These are phyloP conservation scores for Xylariaceae sp. DNA, from an alignment of 2,329 filamentous ascomycete genomes.

Conservation along the genomic window DNA sequence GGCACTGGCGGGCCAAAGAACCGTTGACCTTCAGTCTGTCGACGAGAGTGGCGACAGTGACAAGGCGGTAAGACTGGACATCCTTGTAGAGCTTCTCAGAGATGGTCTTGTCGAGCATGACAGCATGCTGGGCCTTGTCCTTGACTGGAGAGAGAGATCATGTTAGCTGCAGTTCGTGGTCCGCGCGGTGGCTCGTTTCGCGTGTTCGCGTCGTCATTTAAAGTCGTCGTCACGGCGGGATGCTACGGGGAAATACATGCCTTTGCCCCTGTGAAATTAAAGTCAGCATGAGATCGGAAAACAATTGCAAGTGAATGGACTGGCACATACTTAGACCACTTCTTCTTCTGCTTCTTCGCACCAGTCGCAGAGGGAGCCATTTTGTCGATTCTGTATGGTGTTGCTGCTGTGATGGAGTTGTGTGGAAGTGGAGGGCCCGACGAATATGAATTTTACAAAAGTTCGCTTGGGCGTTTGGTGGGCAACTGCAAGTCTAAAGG, in stretches of 20 bases:
- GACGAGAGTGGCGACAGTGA: slow-evolving; percentile 97
- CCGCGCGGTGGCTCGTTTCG: slow-evolving; percentile 5
- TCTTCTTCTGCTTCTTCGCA: slow-evolving; percentile 79
- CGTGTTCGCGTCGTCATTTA: slow-evolving; percentile 4
- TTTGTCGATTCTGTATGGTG: slow-evolving; percentile 34
- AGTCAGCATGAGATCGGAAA: slow-evolving; percentile 21
- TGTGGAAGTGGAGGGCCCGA: slow-evolving; percentile 27
- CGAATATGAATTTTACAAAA: slow-evolving; percentile 29
- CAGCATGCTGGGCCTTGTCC: slow-evolving; percentile 99
- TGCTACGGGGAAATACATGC: slow-evolving; percentile 23
- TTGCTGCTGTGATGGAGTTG: slow-evolving; percentile 28
- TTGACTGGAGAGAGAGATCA: slow-evolving; percentile 58
- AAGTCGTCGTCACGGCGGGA: slow-evolving; percentile 9
- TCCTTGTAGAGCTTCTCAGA: slow-evolving; percentile 99
- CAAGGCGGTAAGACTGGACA: slow-evolving; percentile 99
- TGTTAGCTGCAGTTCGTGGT: slow-evolving; percentile 20
- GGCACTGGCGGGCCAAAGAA: slow-evolving; percentile 83
- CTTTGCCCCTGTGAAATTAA: slow-evolving; percentile 29
- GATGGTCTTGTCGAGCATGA: slow-evolving; percentile 96
- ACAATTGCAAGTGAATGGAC: slow-evolving; percentile 12
- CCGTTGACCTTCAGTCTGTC: slow-evolving; percentile 99
- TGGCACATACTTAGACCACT: slow-evolving; percentile 63
- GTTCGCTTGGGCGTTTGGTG: slow-evolving; percentile 31
- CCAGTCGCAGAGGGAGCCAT: slow-evolving; percentile 53
- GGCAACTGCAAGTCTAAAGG: slow-evolving; percentile 16